Conservation (phyloP, 2,329 filamentous ascomycete species). For the Sodiomyces alkalinus region DNA sequence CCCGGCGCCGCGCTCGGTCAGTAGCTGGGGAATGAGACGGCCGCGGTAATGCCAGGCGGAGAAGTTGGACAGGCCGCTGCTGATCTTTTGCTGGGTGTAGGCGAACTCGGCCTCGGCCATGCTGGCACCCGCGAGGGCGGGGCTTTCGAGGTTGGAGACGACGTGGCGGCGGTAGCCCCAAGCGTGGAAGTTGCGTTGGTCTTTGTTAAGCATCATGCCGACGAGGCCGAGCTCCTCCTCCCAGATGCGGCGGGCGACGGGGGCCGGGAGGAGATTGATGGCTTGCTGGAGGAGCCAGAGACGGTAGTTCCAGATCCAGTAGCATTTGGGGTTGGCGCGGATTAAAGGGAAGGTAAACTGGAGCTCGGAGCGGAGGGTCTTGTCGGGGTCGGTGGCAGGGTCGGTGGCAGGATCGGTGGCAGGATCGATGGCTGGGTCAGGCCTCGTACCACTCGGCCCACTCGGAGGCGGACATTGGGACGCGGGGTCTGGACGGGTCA, state of each 20-base stretch:
- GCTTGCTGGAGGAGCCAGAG: slow-evolving; percentile 68
- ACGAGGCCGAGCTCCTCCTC: slow-evolving; percentile 68
- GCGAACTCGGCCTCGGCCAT: slow-evolving; percentile 71
- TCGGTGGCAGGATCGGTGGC: slow-evolving; percentile 10
- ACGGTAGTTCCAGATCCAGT: slow-evolving; percentile 98
- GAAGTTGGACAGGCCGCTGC: slow-evolving; percentile 79
- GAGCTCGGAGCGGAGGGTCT: slow-evolving; percentile 45
- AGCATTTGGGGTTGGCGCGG: slow-evolving; percentile 83
- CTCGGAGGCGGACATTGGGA: slow-evolving; percentile 22
- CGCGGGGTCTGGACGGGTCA: slow-evolving; percentile 30
- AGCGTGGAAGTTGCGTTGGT: slow-evolving; percentile 88
- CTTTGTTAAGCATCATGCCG: slow-evolving; percentile 73
- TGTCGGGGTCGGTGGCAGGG: slow-evolving; percentile 9
- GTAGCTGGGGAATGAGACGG: slow-evolving; percentile 62
- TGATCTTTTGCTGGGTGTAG: slow-evolving; percentile 84
- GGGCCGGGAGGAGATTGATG: slow-evolving; percentile 42
- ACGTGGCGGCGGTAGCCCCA: slow-evolving; percentile 83
- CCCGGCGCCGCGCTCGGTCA: slow-evolving; percentile 55
- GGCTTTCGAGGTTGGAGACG: slow-evolving; percentile 57
- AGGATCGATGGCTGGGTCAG: slow-evolving; percentile 22
- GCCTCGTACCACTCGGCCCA: slow-evolving; percentile 42
- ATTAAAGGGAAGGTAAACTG: slow-evolving; percentile 73
- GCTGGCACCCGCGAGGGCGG: slow-evolving; percentile 34
- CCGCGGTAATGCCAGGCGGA: slow-evolving; percentile 92
- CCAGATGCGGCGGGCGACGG: slow-evolving; percentile 55